Conservation (phyloP, 257 asterid species). For the Solanum tarijense region DNA sequence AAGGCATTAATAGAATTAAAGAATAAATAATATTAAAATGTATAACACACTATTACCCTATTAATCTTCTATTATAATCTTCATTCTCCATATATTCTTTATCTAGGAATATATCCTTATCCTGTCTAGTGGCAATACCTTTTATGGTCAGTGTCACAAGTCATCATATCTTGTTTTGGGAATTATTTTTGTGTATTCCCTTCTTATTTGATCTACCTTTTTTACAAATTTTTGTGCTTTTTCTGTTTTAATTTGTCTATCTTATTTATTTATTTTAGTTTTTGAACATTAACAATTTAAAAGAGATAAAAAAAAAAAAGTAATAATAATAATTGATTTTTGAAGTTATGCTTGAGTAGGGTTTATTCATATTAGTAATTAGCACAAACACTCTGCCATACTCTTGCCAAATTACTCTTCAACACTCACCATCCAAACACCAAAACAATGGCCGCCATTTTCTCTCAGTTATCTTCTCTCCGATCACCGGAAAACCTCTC, state of each 20-base stretch:
- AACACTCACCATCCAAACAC: neutral
- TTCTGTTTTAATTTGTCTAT: neutral
- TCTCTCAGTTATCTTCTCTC: constrained; percentile 36
- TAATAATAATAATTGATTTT: too few species aligned
- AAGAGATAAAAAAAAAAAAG: too few species aligned
- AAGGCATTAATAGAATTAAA: neutral
- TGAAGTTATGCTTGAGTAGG: neutral
- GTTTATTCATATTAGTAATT: neutral
- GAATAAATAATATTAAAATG: neutral
- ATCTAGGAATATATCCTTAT: neutral
- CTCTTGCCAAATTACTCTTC: neutral
- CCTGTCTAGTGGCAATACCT: neutral
- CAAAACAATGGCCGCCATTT: constrained; percentile 28
- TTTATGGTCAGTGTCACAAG: neutral
- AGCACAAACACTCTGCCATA: neutral
- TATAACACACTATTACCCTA: neutral
- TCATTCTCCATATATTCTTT: neutral
- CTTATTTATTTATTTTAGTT: too few species aligned
- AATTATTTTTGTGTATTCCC: neutral
- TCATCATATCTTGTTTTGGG: neutral
- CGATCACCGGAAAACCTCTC: constrained; percentile 32
- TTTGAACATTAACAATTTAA: too few species aligned
- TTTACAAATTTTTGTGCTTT: too few species aligned
- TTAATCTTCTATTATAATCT: neutral
- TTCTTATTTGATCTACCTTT: too few species aligned